These are phyloP conservation scores for Xanthoconium separans DNA, from an alignment of 1,284 basidiomycete species.

Conservation along the genomic window DNA sequence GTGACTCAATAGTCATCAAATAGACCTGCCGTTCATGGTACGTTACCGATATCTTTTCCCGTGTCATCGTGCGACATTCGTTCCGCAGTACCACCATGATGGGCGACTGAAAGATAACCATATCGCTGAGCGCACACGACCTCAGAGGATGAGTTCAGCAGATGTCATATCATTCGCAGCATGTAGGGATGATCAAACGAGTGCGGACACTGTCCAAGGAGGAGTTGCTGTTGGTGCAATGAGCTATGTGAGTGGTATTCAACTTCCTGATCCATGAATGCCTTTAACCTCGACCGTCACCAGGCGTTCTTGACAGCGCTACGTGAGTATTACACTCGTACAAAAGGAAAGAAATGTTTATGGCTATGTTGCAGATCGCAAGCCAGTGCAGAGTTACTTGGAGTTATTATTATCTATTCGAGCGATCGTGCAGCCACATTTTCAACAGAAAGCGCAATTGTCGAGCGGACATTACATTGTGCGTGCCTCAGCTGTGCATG, in stretches of 20 bases:
- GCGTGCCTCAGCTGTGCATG: conserved; percentile 21
- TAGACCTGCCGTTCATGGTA: conserved; percentile 66
- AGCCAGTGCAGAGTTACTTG: conserved; percentile 73
- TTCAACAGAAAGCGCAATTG: conserved; percentile 79
- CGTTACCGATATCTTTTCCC: conserved; percentile 13
- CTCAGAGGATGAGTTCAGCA: conserved; percentile 38
- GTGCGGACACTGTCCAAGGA: conserved; percentile 51
- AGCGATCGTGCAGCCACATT: conserved; percentile 57
- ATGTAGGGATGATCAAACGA: conserved; percentile 79
- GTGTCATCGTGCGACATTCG: neutral
- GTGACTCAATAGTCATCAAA: neutral
- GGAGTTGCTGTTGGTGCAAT: conserved; percentile 69
- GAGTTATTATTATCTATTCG: conserved; percentile 71
- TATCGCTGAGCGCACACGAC: conserved; percentile 37
- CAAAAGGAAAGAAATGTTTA: neutral
- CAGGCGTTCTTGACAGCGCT: conserved; percentile 72
- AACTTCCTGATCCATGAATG: neutral
- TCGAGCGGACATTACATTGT: conserved; percentile 75
- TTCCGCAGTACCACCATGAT: conserved; percentile 56
- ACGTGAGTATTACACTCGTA: conserved; percentile 35
- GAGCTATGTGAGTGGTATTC: conserved; percentile 50
- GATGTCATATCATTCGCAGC: conserved; percentile 70
- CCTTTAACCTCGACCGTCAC: conserved; percentile 1
- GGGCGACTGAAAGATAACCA: conserved; percentile 55
- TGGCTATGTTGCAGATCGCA: conserved; percentile 39